Percentiles rank a stretch among this genome's conserved stretches.
Evolutionary conservation across 768 basidiomycete species (phyloP).

Genomic region (Lentinula lateritia): DNA sequence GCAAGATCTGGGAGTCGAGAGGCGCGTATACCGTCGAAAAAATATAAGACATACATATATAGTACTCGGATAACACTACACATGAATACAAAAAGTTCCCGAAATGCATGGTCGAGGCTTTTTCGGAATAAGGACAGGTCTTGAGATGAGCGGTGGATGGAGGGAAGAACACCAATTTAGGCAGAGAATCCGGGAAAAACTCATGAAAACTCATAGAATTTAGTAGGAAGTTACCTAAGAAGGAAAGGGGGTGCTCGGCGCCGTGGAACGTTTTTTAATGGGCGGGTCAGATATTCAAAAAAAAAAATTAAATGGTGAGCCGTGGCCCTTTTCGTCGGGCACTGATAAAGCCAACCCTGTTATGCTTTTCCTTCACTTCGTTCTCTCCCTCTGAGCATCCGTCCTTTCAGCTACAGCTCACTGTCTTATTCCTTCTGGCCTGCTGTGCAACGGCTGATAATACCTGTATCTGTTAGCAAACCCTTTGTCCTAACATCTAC

Average conservation of each 20-base stretch:
- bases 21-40: not conserved
- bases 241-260: conserved; percentile 37
- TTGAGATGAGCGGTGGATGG: not conserved
- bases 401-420: conserved; percentile 17
- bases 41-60: not conserved
- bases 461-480: not conserved
- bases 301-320: conserved; percentile 32
- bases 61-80: not conserved
- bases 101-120: not conserved
- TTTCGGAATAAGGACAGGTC: not conserved
- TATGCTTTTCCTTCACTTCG: conserved; percentile 22
- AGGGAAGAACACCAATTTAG: not conserved
- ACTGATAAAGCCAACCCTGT: conserved; percentile 36
- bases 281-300: conserved; percentile 25
- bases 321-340: conserved; percentile 44
- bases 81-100: not conserved
- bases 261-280: conserved; percentile 56
- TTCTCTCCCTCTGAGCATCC: conserved; percentile 20
- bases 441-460: not conserved
- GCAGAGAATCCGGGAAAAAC: not conserved
- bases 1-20: not conserved
- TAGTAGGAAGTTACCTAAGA: conserved; percentile 20
- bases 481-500: not conserved
- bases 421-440: conserved; percentile 17
- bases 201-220: not conserved